Evolutionary conservation across 1,284 basidiomycete species (phyloP).

Genomic region (Grifola frondosa): DNA sequence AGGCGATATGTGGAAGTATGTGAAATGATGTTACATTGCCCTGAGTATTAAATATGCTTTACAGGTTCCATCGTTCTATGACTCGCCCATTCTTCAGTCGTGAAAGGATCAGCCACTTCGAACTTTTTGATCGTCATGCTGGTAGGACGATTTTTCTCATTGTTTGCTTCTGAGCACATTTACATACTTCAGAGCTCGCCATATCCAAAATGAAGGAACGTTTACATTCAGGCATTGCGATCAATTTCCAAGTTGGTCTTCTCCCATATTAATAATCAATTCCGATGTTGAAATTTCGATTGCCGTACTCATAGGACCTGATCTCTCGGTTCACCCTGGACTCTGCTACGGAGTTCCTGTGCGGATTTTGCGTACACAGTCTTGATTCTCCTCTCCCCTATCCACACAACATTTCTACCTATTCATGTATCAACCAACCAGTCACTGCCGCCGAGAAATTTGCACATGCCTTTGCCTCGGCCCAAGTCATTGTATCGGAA

Average conservation of each 20-base stretch:
- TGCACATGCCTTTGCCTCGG: constrained; percentile 58
- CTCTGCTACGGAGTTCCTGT: constrained; percentile 68
- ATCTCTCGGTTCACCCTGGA: constrained; percentile 70
- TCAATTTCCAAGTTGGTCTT: constrained; percentile 43
- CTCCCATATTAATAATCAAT: neutral
- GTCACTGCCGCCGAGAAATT: constrained; percentile 40
- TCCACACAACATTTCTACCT: constrained; percentile 34
- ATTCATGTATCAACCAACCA: neutral
- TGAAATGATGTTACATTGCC: neutral
- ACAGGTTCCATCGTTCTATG: constrained; percentile 44
- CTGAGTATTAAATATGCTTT: neutral
- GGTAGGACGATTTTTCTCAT: constrained; percentile 16
- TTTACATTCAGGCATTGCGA: constrained; percentile 31
- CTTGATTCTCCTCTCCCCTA: constrained; percentile 53
- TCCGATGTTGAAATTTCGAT: neutral
- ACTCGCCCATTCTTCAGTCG: constrained; percentile 35
- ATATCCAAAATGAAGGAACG: constrained; percentile 37
- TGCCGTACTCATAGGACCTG: constrained; percentile 56
- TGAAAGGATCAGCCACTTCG: constrained; percentile 43
- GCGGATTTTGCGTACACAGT: constrained; percentile 60
- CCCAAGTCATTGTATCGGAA: constrained; percentile 54
- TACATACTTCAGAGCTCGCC: constrained; percentile 23
- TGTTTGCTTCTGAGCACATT: neutral
- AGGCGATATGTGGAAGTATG: constrained; percentile 45
- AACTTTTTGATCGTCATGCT: constrained; percentile 45